A percentile compares a stretch with the other conserved stretches of the same genome.
Conservation (phyloP, 2,329 filamentous ascomycete genomes). For the Onygenales sp. region DNA sequence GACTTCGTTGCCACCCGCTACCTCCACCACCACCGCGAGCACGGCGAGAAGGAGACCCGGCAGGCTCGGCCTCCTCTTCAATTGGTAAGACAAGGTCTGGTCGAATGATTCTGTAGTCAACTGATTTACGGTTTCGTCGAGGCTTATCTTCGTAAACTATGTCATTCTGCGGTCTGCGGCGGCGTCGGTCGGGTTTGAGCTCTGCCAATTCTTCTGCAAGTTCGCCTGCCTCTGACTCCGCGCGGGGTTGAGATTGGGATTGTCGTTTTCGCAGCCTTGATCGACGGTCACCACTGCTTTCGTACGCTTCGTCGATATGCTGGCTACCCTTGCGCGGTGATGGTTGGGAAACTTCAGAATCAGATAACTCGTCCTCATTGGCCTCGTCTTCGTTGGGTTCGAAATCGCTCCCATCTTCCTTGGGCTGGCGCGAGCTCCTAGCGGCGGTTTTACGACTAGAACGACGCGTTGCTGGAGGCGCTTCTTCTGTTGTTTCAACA, state of each 20-base stretch:
- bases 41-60: slow-evolving; percentile 59
- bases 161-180: slow-evolving; percentile 25
- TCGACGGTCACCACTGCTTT: slow-evolving; percentile 40
- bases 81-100: slow-evolving; percentile 60
- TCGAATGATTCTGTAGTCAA: slow-evolving; percentile 80
- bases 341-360: slow-evolving; percentile 39
- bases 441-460: slow-evolving; percentile 31
- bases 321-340: slow-evolving; percentile 33
- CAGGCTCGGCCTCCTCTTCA: slow-evolving; percentile 64
- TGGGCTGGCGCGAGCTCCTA: slow-evolving; percentile 34
- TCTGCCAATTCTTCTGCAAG: slow-evolving; percentile 51
- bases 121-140: slow-evolving; percentile 52
- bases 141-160: slow-evolving; percentile 35
- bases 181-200: slow-evolving; percentile 37
- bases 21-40: slow-evolving; percentile 52
- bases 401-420: slow-evolving; percentile 54
- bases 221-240: slow-evolving; percentile 44
- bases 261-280: slow-evolving; percentile 42
- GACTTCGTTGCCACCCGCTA: slow-evolving; percentile 60
- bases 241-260: slow-evolving; percentile 37
- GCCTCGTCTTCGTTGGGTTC: slow-evolving; percentile 45
- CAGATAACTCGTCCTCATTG: slow-evolving; percentile 43
- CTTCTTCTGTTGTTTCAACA: slow-evolving; percentile 22
- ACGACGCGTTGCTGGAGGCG: slow-evolving; percentile 24
- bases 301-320: slow-evolving; percentile 37